A percentile compares a stretch with the other conserved stretches of the same genome.
Evolutionary conservation across 495 filamentous ascomycete genomes (phyloP).

Genomic region (Trichoderma parareesei): DNA sequence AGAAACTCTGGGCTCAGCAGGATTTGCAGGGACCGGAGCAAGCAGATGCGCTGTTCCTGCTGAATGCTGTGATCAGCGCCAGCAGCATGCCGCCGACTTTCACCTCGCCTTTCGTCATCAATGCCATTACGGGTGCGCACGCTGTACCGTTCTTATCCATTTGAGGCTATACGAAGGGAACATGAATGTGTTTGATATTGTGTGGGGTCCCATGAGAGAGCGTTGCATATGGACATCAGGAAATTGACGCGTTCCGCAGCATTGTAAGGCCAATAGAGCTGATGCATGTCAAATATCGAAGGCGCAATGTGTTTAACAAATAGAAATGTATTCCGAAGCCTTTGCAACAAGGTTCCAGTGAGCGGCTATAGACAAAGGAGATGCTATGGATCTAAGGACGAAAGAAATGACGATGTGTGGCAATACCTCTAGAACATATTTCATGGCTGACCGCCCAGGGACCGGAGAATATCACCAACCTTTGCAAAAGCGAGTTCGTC

Average conservation of each 20-base stretch:
- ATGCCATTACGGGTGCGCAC: background rate
- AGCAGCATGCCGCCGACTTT: constrained; percentile 6
- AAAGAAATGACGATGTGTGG: too few relatives aligned
- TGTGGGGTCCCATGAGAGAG: background rate
- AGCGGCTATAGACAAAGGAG: too few relatives aligned
- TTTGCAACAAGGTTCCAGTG: too few relatives aligned
- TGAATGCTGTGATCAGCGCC: constrained; percentile 8
- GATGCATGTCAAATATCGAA: too few relatives aligned
- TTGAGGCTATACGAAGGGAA: background rate
- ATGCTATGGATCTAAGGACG: too few relatives aligned
- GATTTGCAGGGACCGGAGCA: constrained; percentile 8
- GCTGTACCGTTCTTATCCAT: constrained; percentile 1
- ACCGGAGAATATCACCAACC: background rate
- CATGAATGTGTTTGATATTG: background rate
- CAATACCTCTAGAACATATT: background rate
- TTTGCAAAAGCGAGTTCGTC: constrained; percentile 15
- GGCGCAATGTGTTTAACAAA: too few relatives aligned
- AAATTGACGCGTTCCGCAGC: too few relatives aligned
- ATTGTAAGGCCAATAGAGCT: too few relatives aligned
- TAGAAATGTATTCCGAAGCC: too few relatives aligned
- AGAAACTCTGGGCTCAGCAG: constrained; percentile 13
- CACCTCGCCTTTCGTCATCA: background rate
- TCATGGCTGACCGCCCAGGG: background rate
- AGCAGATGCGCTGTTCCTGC: background rate
- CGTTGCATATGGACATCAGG: background rate